These are phyloP conservation scores for Elsinoe perseae DNA, from an alignment of 2,329 filamentous ascomycete species.

Conservation along the genomic window DNA sequence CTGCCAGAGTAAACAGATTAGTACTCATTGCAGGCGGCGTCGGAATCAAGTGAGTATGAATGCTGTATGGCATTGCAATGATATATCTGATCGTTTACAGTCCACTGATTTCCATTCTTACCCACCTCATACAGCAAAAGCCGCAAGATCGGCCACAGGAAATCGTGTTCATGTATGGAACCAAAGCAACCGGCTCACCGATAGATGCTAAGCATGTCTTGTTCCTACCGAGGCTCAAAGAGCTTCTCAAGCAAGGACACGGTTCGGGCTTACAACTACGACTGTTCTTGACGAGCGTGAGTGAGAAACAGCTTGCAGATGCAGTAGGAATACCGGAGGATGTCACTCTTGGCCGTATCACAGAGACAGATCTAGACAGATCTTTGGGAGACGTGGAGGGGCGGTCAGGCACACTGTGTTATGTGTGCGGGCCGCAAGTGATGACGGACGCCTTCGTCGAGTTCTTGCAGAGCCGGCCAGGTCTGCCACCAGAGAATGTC, in stretches of 20 bases:
- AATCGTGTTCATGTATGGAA: constrained; percentile 59
- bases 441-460: constrained; percentile 43
- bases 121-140: constrained; percentile 39
- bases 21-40: constrained; percentile 76
- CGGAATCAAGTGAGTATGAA: constrained; percentile 59
- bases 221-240: constrained; percentile 41
- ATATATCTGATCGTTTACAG: constrained; percentile 29
- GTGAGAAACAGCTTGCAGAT: constrained; percentile 16
- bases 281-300: constrained; percentile 28
- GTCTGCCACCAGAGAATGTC: constrained; percentile 35
- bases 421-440: constrained; percentile 42
- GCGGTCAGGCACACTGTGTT: constrained; percentile 35
- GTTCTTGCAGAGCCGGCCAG: constrained; percentile 32
- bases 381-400: constrained; percentile 33
- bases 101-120: constrained; percentile 67
- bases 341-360: constrained; percentile 23
- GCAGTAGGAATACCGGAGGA: constrained; percentile 14
- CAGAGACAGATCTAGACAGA: constrained; percentile 30
- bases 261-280: constrained; percentile 24
- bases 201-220: constrained; percentile 34
- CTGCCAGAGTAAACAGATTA: constrained; percentile 46
- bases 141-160: constrained; percentile 28
- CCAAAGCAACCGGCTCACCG: constrained; percentile 32
- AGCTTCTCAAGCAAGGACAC: constrained; percentile 22
- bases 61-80: not conserved